A percentile compares a stretch with the other conserved stretches of the same genome.
These are phyloP conservation scores for Lotmaria passim DNA, from an alignment of 208 protist species.

Conservation along the genomic window DNA sequence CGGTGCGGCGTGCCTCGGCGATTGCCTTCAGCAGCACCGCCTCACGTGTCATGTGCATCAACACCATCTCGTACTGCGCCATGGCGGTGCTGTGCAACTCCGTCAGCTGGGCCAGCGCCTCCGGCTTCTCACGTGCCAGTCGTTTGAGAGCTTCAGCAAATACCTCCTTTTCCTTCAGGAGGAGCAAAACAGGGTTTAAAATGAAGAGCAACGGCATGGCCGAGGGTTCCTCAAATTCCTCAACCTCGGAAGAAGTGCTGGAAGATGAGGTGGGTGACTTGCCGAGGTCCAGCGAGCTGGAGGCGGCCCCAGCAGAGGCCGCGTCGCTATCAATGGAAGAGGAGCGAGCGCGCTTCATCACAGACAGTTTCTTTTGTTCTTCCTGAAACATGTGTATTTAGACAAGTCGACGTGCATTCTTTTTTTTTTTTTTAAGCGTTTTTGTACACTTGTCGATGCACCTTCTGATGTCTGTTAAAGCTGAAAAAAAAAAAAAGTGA, in stretches of 20 bases:
- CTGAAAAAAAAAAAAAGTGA: too few species aligned
- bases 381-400: too few species aligned
- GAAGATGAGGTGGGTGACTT: conserved; percentile 13
- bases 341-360: conserved; percentile 35
- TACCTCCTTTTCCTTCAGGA: conserved; percentile 35
- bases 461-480: too few species aligned
- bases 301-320: neutral
- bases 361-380: too few species aligned
- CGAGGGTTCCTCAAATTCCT: conserved; percentile 39
- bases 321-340: conserved; percentile 14
- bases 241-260: conserved; percentile 30
- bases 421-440: neutral
- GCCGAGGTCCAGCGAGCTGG: neutral
- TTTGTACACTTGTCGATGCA: too few species aligned
- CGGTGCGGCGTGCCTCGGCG: conserved; percentile 20
- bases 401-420: too few species aligned
- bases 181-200: conserved; percentile 19
- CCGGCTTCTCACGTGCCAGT: conserved; percentile 17
- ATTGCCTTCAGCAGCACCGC: conserved; percentile 39
- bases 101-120: conserved; percentile 25
- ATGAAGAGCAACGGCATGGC: conserved; percentile 28
- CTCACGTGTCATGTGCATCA: conserved; percentile 47
- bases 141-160: conserved; percentile 35
- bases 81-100: conserved; percentile 34
- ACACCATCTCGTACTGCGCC: conserved; percentile 40